Percentiles rank a stretch among this genome's conserved stretches.
Evolutionary conservation across 106 monocot genomes (phyloP).

Genomic region (Dendrobium catenatum): DNA sequence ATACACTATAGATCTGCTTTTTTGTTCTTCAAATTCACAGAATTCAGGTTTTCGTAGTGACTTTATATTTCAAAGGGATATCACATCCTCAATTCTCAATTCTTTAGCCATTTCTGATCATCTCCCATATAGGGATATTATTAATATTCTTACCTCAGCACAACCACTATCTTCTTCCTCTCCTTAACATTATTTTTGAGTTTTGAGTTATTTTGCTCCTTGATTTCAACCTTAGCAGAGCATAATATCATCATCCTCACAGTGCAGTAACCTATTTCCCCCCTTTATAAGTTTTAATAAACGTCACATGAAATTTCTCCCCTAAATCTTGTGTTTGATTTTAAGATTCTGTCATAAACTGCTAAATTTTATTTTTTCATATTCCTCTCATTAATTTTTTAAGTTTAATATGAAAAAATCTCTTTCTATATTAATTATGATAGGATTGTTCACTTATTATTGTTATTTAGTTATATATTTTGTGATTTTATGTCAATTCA

Average conservation of each 20-base stretch:
- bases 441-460: too few relatives aligned
- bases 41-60: neutral
- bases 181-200: slow-evolving; percentile 7
- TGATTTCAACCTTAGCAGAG: neutral
- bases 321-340: too few relatives aligned
- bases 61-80: too few relatives aligned
- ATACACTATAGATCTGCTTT: neutral
- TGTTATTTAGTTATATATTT: too few relatives aligned
- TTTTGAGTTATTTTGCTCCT: neutral
- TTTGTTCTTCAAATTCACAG: neutral
- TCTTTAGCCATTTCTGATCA: slow-evolving; percentile 23
- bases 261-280: slow-evolving; percentile 12
- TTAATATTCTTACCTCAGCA: slow-evolving; percentile 21
- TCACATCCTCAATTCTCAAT: too few relatives aligned
- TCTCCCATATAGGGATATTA: slow-evolving; percentile 27
- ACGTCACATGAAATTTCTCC: too few relatives aligned
- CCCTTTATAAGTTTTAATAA: neutral
- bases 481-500: too few relatives aligned
- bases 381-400: too few relatives aligned
- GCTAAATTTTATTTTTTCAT: too few relatives aligned
- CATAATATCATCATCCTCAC: neutral
- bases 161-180: slow-evolving; percentile 14
- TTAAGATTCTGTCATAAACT: too few relatives aligned
- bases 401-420: too few relatives aligned
- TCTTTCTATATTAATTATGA: too few relatives aligned